Percentiles rank a stretch among this genome's conserved stretches.
These are phyloP conservation scores for Sextonia rubra DNA, from an alignment of 164 flowering plant species.

Conservation along the genomic window DNA sequence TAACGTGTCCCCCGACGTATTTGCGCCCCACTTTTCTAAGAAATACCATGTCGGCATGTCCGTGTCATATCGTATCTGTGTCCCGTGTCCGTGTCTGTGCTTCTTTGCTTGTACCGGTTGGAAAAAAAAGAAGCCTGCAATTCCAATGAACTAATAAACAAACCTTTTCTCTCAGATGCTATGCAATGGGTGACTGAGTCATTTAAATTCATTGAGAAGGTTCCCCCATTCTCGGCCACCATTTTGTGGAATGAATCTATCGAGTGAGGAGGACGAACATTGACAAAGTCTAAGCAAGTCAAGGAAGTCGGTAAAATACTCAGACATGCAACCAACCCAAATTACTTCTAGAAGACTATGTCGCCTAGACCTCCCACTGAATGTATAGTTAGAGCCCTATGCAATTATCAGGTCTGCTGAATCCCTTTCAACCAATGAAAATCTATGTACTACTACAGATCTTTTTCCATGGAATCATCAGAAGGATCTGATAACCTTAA, in stretches of 20 bases:
- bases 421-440: not conserved
- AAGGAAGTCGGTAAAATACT: constrained; percentile 26
- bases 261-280: constrained; percentile 62
- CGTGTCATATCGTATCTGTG: too few relatives aligned
- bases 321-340: not conserved
- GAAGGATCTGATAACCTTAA: not conserved
- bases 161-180: constrained; percentile 88
- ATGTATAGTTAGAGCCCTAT: not conserved
- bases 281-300: constrained; percentile 70
- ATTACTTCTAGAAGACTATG: not conserved
- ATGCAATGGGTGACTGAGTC: constrained; percentile 84
- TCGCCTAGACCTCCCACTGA: not conserved
- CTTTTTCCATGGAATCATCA: not conserved
- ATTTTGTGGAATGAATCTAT: constrained; percentile 77
- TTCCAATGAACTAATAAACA: constrained; percentile 21
- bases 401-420: not conserved
- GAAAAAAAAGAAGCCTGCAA: not conserved
- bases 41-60: too few relatives aligned
- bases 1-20: too few relatives aligned
- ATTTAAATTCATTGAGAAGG: constrained; percentile 92
- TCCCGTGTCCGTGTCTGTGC: too few relatives aligned
- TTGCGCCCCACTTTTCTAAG: too few relatives aligned
- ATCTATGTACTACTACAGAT: not conserved
- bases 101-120: not conserved
- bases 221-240: constrained; percentile 89